These are phyloP conservation scores for Aaosphaeria pasadenensis DNA, from an alignment of 2,329 filamentous ascomycete species.

Conservation along the genomic window DNA sequence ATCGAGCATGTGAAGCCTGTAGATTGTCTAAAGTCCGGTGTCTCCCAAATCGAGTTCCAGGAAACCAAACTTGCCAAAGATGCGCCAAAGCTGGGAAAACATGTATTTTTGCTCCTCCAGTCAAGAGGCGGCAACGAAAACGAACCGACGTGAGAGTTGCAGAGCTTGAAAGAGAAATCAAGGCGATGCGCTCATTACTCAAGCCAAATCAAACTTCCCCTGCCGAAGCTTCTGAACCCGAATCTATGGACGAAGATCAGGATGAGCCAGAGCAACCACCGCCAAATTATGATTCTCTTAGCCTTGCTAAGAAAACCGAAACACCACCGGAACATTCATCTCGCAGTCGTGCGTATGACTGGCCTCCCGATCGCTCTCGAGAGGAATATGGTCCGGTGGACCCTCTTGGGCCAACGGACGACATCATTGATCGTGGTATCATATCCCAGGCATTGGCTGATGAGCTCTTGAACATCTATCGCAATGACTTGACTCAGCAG, in stretches of 20 bases:
- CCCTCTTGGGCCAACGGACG: constrained; percentile 22
- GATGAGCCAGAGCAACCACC: constrained; percentile 13
- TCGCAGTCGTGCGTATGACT: background rate
- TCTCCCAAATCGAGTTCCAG: constrained; percentile 20
- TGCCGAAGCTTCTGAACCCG: constrained; percentile 19
- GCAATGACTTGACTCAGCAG: constrained; percentile 24
- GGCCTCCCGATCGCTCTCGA: constrained; percentile 1
- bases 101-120: constrained; percentile 35
- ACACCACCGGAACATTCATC: background rate
- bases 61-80: constrained; percentile 29
- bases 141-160: constrained; percentile 36
- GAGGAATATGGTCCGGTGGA: constrained; percentile 12
- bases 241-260: constrained; percentile 24
- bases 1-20: constrained; percentile 36
- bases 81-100: constrained; percentile 30
- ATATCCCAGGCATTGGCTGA: constrained; percentile 26
- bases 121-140: constrained; percentile 34
- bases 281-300: constrained; percentile 10
- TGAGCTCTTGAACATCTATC: constrained; percentile 28
- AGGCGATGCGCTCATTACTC: constrained; percentile 31
- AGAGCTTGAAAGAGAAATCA: constrained; percentile 35
- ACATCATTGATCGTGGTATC: constrained; percentile 33
- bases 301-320: background rate
- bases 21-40: constrained; percentile 36
- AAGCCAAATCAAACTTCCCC: constrained; percentile 20